Evolutionary conservation across 192 early-diverging fungal species (phyloP), one percentile per base, ranked within the genome.

Genomic region (Obelidium mucronatum): DNA sequence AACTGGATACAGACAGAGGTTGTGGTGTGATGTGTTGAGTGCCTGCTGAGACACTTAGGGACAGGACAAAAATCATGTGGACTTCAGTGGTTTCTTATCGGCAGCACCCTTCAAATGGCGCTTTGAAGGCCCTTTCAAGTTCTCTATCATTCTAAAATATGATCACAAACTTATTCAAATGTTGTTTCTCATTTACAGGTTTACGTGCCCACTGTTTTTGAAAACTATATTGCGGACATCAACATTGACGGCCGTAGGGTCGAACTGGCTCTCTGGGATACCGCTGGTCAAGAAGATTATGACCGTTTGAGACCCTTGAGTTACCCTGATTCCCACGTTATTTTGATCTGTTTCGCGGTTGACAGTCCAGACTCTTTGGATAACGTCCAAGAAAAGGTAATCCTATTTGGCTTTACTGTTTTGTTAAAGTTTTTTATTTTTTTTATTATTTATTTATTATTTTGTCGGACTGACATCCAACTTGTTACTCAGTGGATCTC

Each of bases 251-350:
- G 92, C 75, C 92, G 91, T 78, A 84, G 84, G 44, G 93, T 97
- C 19, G 93, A 97, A 82, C 84, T 99, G 37, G 94, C 93, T 40
- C 83, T 98, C 26, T 99, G 96, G 95, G 97, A 99, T 91, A 98
- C 96, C 73, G 96, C 96, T 62, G 96, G 90, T 36, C 95, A 97
- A 75, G 96, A 98, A 85, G 97, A 98, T 81, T 97, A 97, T 78
- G 95, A 98, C 85, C 93, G 95, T 70, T 84, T 98, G 76, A 92
- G 96, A 48, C 91, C 93, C 24, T 85, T 97, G 68, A 95, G 93
- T 28, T 98, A 98, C 79, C 92, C 95, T 11, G 95, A 94, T 80
- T 92, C 94, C 24, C 89, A 97, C 82, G 94, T 96, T 54, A 93
- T 98, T 67, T 84, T 98, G 68, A 94, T 98, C 75, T 95, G 94